Conservation (phyloP, 495 filamentous ascomycete species). For the Pyrenopolyporus hunteri region DNA sequence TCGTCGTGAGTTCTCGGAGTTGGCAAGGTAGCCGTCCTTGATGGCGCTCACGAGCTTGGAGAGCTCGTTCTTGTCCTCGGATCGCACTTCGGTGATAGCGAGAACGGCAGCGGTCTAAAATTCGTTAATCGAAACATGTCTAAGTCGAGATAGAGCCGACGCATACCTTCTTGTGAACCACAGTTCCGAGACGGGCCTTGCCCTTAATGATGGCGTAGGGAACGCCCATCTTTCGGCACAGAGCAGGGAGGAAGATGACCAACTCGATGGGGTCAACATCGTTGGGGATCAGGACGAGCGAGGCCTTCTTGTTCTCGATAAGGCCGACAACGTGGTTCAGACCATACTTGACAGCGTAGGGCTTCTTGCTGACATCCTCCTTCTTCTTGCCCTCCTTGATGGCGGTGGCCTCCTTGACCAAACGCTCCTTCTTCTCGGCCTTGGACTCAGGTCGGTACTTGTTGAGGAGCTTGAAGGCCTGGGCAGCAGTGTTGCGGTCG, state of each 20-base stretch:
- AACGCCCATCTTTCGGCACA: constrained; percentile 99
- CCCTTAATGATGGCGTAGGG: constrained; percentile 99
- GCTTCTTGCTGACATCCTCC: constrained; percentile 99
- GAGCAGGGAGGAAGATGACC: constrained; percentile 97
- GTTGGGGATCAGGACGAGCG: constrained; percentile 96
- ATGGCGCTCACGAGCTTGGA: constrained; percentile 93
- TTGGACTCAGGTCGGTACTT: constrained; percentile 99
- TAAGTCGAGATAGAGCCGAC: neutral
- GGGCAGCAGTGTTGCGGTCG: constrained; percentile 97
- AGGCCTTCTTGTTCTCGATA: constrained; percentile 99
- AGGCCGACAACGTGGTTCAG: constrained; percentile 99
- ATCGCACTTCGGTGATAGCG: constrained; percentile 92
- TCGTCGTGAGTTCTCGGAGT: constrained; percentile 89
- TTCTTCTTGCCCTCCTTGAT: constrained; percentile 99
- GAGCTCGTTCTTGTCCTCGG: constrained; percentile 97
- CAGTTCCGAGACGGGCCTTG: constrained; percentile 97
- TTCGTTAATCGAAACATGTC: constrained; percentile 33
- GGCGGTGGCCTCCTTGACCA: constrained; percentile 96
- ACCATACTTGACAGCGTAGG: constrained; percentile 98
- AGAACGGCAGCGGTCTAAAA: constrained; percentile 90
- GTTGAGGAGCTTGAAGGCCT: constrained; percentile 97
- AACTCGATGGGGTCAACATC: constrained; percentile 99
- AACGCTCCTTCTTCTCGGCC: constrained; percentile 99
- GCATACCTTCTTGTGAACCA: constrained; percentile 97
- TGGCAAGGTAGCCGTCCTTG: constrained; percentile 98